phyloP scores from a whole-genome alignment of 2,329 filamentous ascomycete genomes.

The Penicillium corylophilum region DNA sequence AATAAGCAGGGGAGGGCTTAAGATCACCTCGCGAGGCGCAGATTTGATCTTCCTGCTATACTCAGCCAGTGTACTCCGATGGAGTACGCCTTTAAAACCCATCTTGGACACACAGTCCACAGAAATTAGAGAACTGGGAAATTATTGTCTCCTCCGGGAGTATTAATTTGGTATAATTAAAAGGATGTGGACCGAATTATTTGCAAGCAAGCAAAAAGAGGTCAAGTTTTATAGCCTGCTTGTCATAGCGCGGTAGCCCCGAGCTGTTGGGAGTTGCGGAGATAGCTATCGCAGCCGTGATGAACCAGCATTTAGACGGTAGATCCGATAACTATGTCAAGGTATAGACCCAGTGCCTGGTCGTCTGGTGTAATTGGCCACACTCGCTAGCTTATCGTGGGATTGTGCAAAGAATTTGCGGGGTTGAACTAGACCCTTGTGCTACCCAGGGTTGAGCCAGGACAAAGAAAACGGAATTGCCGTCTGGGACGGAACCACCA shows the following conservation, averaged over 20 bases:
- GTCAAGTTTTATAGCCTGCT: neutral
- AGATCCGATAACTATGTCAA: neutral
- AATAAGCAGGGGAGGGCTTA: neutral
- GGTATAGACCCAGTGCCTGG: neutral
- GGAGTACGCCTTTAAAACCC: neutral
- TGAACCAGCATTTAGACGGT: neutral
- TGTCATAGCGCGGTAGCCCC: neutral
- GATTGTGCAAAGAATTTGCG: neutral
- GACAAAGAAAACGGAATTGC: neutral
- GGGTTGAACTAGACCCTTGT: neutral
- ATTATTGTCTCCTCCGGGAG: neutral
- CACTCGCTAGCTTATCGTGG: neutral
- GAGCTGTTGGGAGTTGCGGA: neutral
- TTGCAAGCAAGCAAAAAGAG: neutral
- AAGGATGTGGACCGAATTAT: neutral
- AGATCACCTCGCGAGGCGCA: slow-evolving; percentile 10
- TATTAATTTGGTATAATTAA: neutral
- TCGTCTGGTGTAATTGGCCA: neutral
- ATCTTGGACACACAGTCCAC: neutral
- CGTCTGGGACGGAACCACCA: too few species aligned
- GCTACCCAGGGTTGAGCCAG: neutral
- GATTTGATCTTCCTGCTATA: slow-evolving; percentile 13
- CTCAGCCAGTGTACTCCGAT: neutral
- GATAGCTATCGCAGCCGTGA: neutral
- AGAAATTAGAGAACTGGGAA: neutral